Evolutionary conservation across 148 eudicot genomes (phyloP).

Genomic region (Suaeda aralocaspica): DNA sequence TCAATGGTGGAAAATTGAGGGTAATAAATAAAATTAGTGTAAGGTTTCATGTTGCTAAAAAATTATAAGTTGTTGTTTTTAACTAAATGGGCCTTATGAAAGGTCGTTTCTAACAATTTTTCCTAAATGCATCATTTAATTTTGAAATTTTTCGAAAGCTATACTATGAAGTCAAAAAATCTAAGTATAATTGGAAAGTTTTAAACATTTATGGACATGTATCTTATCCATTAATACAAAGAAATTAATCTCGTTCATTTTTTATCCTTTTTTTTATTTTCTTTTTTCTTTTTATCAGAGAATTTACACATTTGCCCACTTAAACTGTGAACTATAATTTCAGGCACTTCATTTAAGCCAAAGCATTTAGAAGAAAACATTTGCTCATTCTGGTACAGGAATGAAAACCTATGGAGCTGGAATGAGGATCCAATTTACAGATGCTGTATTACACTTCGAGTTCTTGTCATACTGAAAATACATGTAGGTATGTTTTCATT

Average conservation of each 20-base stretch:
- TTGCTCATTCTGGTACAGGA: neutral
- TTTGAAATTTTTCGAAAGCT: neutral
- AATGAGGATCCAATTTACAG: neutral
- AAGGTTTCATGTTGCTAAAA: no score
- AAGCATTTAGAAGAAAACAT: neutral
- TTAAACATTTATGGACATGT: neutral
- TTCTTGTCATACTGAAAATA: neutral
- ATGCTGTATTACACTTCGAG: neutral
- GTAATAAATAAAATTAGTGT: no score
- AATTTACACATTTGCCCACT: neutral
- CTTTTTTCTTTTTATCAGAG: neutral
- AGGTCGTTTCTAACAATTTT: neutral
- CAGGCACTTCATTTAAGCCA: neutral
- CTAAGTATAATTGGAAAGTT: neutral
- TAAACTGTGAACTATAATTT: neutral
- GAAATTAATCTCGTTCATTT: neutral
- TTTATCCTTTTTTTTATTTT: neutral
- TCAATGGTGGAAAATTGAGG: no score
- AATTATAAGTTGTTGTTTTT: no score
- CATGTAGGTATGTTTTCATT: neutral
- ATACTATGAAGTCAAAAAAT: neutral
- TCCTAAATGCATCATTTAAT: neutral
- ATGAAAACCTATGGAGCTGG: neutral
- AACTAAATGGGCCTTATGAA: no score
- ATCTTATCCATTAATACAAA: constrained; percentile 3